Evolutionary conservation across 1,139 yeast genomes (phyloP).

Genomic region (Lodderomyces elongisporus): DNA sequence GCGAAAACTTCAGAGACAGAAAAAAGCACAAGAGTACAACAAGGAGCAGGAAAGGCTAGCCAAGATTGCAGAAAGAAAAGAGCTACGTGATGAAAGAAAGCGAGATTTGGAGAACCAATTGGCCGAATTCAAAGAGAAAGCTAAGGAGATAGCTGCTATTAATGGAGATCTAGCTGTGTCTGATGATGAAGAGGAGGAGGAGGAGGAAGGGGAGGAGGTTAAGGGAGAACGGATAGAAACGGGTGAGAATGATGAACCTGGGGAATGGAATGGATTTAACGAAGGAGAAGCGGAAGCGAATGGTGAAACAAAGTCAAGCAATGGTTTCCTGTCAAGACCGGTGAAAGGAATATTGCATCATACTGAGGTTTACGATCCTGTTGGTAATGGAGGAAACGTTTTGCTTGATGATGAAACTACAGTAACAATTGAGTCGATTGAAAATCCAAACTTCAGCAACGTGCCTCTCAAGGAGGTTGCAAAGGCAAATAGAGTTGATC

Average conservation of each 20-base stretch:
- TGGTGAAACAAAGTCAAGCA: conserved; percentile 8
- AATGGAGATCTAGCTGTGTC: conserved; percentile 31
- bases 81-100: conserved; percentile 64
- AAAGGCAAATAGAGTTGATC: conserved; percentile 56
- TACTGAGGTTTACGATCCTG: conserved; percentile 42
- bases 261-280: conserved; percentile 11
- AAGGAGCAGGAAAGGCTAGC: conserved; percentile 73
- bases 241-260: conserved; percentile 13
- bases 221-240: conserved; percentile 21
- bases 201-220: conserved; percentile 14
- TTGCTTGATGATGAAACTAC: conserved; percentile 49
- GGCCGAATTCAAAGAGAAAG: conserved; percentile 51
- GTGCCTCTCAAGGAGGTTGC: conserved; percentile 47
- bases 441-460: conserved; percentile 31
- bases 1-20: conserved; percentile 81
- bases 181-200: conserved; percentile 22
- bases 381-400: conserved; percentile 28
- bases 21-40: conserved; percentile 70
- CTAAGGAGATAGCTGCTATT: conserved; percentile 38
- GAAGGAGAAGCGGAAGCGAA: conserved; percentile 26
- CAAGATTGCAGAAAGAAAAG: conserved; percentile 71
- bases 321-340: conserved; percentile 22
- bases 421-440: conserved; percentile 56
- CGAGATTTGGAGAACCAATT: conserved; percentile 59
- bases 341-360: conserved; percentile 39